Percentiles rank a stretch among this genome's conserved stretches.
These are phyloP conservation scores for Lasiodiplodia sp. DNA, from an alignment of 2,329 filamentous ascomycete species.

Conservation along the genomic window DNA sequence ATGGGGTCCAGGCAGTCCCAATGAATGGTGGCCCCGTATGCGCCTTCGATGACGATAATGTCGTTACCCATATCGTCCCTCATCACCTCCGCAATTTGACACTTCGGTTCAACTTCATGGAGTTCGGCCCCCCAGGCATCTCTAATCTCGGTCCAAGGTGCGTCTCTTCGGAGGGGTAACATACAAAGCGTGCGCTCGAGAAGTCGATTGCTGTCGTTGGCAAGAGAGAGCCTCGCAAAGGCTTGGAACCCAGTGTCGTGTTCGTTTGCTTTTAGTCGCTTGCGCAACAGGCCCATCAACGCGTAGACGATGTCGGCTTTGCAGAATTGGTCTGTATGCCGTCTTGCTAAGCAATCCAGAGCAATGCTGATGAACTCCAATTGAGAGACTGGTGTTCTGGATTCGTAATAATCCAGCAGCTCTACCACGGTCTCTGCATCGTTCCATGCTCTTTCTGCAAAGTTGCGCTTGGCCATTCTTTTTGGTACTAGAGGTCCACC, in stretches of 20 bases:
- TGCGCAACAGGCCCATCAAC: slow-evolving; percentile 7
- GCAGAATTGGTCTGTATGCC: slow-evolving; percentile 1
- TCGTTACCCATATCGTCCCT: not conserved
- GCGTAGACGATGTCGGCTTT: slow-evolving; percentile 15
- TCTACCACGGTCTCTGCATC: not conserved
- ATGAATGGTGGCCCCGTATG: slow-evolving; percentile 44
- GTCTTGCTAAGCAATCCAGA: slow-evolving; percentile 7
- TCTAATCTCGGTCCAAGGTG: not conserved
- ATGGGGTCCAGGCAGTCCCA: slow-evolving; percentile 44
- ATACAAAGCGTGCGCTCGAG: slow-evolving; percentile 16
- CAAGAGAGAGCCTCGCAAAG: slow-evolving; percentile 14
- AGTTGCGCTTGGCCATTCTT: slow-evolving; percentile 17
- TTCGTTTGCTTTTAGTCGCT: not conserved
- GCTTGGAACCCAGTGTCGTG: slow-evolving; percentile 8
- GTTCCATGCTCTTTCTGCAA: slow-evolving; percentile 20
- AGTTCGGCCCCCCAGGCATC: slow-evolving; percentile 6
- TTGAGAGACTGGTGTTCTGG: not conserved
- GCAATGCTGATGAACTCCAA: slow-evolving; percentile 22
- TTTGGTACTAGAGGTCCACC: not conserved
- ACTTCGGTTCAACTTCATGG: not conserved
- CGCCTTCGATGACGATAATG: slow-evolving; percentile 32
- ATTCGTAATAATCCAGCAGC: slow-evolving; percentile 22
- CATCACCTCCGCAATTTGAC: not conserved
- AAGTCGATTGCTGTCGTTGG: slow-evolving; percentile 11
- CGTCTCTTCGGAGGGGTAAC: not conserved